phyloP scores from a whole-genome alignment of 2,329 filamentous ascomycete genomes.

The Zymoseptoria pseudotritici region DNA sequence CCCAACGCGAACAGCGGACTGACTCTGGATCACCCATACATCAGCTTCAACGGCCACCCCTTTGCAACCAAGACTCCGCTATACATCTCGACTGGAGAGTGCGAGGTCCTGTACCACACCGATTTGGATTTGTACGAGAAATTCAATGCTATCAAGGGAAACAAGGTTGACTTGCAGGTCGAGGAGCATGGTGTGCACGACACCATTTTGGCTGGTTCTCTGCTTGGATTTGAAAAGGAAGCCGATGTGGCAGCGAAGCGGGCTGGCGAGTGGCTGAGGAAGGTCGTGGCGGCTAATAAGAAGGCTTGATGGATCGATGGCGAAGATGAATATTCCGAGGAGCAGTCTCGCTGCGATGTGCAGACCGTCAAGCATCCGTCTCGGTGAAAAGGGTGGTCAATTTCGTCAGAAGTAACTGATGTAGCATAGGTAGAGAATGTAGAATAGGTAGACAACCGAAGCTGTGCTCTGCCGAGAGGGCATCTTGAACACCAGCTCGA shows the following conservation, averaged over 20 bases:
- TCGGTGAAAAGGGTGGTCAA: no score
- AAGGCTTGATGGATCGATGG: background rate
- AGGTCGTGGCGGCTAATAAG: background rate
- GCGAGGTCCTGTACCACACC: constrained; percentile 39
- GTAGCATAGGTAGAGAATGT: no score
- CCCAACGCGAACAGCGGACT: constrained; percentile 18
- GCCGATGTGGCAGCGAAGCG: constrained; percentile 29
- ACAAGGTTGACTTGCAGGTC: constrained; percentile 36
- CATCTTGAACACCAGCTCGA: no score
- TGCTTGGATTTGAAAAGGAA: constrained; percentile 38
- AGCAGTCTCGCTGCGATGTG: background rate
- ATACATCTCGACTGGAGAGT: constrained; percentile 35
- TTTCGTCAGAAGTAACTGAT: no score
- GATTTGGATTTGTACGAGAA: constrained; percentile 31
- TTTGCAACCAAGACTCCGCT: constrained; percentile 36
- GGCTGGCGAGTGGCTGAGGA: constrained; percentile 30
- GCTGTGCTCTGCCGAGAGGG: no score
- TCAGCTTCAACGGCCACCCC: constrained; percentile 31
- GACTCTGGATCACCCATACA: constrained; percentile 31
- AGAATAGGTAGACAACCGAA: no score
- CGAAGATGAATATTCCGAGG: background rate
- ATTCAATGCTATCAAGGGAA: constrained; percentile 34
- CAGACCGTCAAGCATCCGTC: background rate
- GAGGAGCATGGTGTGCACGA: constrained; percentile 41
- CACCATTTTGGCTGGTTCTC: constrained; percentile 35